phyloP scores from a whole-genome alignment of 495 filamentous ascomycete species.

The Penicillium bialowiezense region DNA sequence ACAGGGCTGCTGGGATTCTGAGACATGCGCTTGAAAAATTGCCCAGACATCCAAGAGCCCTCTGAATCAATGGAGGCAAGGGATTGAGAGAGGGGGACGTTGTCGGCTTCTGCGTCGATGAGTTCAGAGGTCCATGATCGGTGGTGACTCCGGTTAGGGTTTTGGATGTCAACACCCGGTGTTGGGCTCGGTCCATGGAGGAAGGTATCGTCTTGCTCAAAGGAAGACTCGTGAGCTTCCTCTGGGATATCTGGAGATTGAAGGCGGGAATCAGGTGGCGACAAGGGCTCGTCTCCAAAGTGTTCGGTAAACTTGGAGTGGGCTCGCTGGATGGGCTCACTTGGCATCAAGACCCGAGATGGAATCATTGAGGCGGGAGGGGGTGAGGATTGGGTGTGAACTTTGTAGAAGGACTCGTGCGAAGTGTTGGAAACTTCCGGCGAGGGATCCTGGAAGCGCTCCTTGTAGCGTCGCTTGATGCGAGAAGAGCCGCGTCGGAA shows the following conservation, averaged over 20 bases:
- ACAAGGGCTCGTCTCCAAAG: slow-evolving; percentile 78
- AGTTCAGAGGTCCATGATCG: slow-evolving; percentile 35
- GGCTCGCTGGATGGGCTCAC: slow-evolving; percentile 65
- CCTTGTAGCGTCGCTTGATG: slow-evolving; percentile 56
- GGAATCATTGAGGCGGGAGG: slow-evolving; percentile 30
- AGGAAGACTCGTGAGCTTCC: slow-evolving; percentile 24
- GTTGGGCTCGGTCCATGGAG: slow-evolving; percentile 23
- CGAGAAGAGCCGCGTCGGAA: slow-evolving; percentile 66
- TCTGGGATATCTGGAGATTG: slow-evolving; percentile 58
- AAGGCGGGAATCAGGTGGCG: slow-evolving; percentile 74
- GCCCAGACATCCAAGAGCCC: slow-evolving; percentile 86
- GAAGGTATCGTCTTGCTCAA: slow-evolving; percentile 23
- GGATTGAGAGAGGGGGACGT: slow-evolving; percentile 62
- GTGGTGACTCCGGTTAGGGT: slow-evolving; percentile 26
- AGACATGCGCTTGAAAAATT: slow-evolving; percentile 52
- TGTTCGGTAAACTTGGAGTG: slow-evolving; percentile 94
- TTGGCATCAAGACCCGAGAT: slow-evolving; percentile 43
- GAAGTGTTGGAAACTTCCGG: slow-evolving; percentile 80
- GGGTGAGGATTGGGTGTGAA: slow-evolving; percentile 37
- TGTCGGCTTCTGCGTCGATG: slow-evolving; percentile 31
- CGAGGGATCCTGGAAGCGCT: slow-evolving; percentile 47
- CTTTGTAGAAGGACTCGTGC: slow-evolving; percentile 68
- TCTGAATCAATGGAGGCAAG: slow-evolving; percentile 87
- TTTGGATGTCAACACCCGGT: slow-evolving; percentile 28
- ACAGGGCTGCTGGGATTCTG: slow-evolving; percentile 42